Evolutionary conservation across 768 basidiomycete species (phyloP), one percentile per base, ranked within the genome.

Genomic region (Naganishia kalamii): DNA sequence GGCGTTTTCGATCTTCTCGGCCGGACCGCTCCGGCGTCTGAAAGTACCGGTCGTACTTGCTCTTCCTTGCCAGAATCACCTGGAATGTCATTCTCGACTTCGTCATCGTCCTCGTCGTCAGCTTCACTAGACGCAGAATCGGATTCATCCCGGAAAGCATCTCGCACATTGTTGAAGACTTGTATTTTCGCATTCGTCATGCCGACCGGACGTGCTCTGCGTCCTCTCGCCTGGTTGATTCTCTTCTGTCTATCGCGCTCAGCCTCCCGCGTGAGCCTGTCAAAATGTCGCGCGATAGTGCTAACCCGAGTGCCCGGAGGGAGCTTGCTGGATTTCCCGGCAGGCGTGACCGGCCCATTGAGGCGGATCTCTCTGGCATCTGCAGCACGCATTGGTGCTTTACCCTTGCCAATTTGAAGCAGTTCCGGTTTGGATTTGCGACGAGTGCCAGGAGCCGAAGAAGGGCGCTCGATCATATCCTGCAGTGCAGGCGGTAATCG

Each of bases 251-350:
- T 68, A 23, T 79, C 78, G 21, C 86, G 84, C 71, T 85, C 91
- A 2, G 86, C 83, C 40, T 82, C 84, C 3, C 78, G 72, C 17
- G 77, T 75, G 33, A 96, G 83, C 17, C 89, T 85, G 77, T 96
- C 92, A 76, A 90, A 98, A 68, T 96, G 90, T 69, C 88, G 86
- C 11, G 92, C 85, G 15, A 96, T 90, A 62, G 87, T 90, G 0
- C 88, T 86, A 8, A 98, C 93, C 74, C 89, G 90, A 62, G 79
- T 83, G 17, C 85, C 85, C n/a, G n/a, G n/a, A 7, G 73, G 54
- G 27, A 37, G 23, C 40, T 57, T 40, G 25, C 54, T 41, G 13
- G 32, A 37, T 27, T 40, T 57, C 19, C 15, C 33, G 3, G 37
- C 37, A 32, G 70, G 1, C 64, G 60, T 21, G 67, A 32, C 25